Evolutionary conservation across 2,329 filamentous ascomycete species (phyloP), one percentile per base, ranked within the genome.

Genomic region (Arthrinium phaeospermum): DNA sequence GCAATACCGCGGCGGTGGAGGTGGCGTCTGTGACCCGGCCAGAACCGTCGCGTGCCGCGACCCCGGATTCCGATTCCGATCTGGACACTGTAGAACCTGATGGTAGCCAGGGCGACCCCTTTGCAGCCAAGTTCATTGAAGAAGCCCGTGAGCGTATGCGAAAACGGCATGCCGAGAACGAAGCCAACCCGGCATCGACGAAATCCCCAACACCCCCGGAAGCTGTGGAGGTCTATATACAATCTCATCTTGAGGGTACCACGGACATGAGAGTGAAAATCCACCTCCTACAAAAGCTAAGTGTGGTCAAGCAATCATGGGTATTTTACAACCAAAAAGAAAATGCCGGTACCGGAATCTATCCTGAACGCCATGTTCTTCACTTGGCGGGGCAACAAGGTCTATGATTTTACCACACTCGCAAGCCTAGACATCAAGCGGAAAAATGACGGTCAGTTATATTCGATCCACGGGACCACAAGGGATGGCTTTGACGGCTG

Each of bases 381-480:
- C 71, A 96, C 94, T 0, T 98, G 94, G 92, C 91, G 91, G 74
- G 88, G 90, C 37, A 90, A 89, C 72, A 89, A 90, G 73, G 82
- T 98, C 3, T 98, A 93, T 79, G 90, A 93, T 75, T 88, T 89
- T n/a, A 94, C 93, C 6, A 95, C 92, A 1, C 91, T 94, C 72
- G 86, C 87, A 70, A 91, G 88, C 68, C 83, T 97, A 8, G 91
- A 91, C 8, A 87, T 96, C 67, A 79, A 83, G 12, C 83, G 85
- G 0, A 80, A 83, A 14, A 77, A 78, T 16, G 81, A 86, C 6
- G 86, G 87, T 53, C 80, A 85, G 19, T 81, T 88, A 27, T 79
- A 80, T 68, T 81, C 75, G 7, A 77, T 79, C 14, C 80, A 79
- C 44, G 76, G 84, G 67, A 72, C 72, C 0, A 73, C 74, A 12